These are phyloP conservation scores for Pulveroboletus sp. DNA, from an alignment of 768 basidiomycete genomes.

Conservation along the genomic window DNA sequence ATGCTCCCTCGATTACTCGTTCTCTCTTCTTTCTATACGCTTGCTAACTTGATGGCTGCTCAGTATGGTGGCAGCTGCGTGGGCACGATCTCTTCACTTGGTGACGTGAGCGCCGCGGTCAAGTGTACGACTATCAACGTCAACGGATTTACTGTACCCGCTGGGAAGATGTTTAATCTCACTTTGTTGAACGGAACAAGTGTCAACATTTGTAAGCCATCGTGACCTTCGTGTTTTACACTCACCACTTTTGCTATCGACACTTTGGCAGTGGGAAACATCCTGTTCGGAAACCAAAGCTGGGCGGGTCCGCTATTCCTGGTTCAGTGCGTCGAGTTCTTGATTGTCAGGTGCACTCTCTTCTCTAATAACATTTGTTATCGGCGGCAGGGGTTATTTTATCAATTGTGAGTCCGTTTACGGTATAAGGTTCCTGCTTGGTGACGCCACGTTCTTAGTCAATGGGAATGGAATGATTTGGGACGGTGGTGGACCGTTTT, in stretches of 20 bases:
- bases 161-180: constrained; percentile 49
- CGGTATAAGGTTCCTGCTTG: background rate
- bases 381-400: constrained; percentile 39
- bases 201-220: constrained; percentile 53
- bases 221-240: background rate
- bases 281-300: constrained; percentile 49
- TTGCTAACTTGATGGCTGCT: too few species aligned
- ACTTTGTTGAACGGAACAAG: constrained; percentile 45
- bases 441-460: constrained; percentile 14
- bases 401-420: constrained; percentile 46
- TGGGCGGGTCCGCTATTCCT: constrained; percentile 58
- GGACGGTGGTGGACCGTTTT: constrained; percentile 42
- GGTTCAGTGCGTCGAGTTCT: constrained; percentile 38
- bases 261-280: constrained; percentile 51
- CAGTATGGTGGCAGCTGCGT: constrained; percentile 38
- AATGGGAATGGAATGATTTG: constrained; percentile 42
- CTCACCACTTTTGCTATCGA: background rate
- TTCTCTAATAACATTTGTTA: background rate
- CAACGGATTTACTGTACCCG: constrained; percentile 54
- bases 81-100: constrained; percentile 51
- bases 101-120: constrained; percentile 49
- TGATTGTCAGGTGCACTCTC: background rate
- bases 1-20: too few species aligned
- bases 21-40: too few species aligned
- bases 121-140: constrained; percentile 58